phyloP scores from a whole-genome alignment of 2,329 filamentous ascomycete genomes.

The Aphanocladium album region DNA sequence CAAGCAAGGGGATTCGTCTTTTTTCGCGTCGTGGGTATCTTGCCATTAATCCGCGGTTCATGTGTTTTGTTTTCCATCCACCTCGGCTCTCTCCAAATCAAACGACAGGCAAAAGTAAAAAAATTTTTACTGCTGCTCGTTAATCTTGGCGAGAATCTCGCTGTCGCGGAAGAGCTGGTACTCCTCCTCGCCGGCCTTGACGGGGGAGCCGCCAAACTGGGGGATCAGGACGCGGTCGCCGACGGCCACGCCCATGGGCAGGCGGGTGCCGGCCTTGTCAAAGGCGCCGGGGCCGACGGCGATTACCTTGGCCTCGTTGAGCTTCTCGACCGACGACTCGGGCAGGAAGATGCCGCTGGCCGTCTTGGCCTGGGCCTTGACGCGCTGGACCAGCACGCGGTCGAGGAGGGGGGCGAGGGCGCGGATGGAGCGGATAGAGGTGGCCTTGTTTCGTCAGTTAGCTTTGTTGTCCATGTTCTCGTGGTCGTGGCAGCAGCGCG shows the following conservation, averaged over 20 bases:
- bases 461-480: too few species aligned
- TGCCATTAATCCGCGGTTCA: not conserved
- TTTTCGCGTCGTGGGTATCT: conserved; percentile 16
- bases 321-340: conserved; percentile 93
- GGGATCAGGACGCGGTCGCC: conserved; percentile 96
- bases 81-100: too few species aligned
- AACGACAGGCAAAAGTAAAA: too few species aligned
- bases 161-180: conserved; percentile 94
- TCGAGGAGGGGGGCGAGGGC: conserved; percentile 92
- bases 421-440: conserved; percentile 90
- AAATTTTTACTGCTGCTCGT: conserved; percentile 80
- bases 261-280: conserved; percentile 83
- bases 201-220: conserved; percentile 88
- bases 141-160: conserved; percentile 98
- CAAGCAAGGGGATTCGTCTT: not conserved
- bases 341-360: conserved; percentile 96
- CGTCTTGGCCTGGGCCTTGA: conserved; percentile 96
- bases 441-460: too few species aligned
- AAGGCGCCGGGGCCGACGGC: conserved; percentile 87
- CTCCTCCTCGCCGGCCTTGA: conserved; percentile 98
- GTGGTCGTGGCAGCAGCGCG: not conserved
- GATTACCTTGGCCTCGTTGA: conserved; percentile 95
- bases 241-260: conserved; percentile 73
- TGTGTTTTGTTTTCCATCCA: conserved; percentile 18
- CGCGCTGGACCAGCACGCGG: conserved; percentile 94